Evolutionary conservation across 164 flowering plant genomes (phyloP), one percentile per base, ranked within the genome.

Genomic region (Berberis vulgaris): DNA sequence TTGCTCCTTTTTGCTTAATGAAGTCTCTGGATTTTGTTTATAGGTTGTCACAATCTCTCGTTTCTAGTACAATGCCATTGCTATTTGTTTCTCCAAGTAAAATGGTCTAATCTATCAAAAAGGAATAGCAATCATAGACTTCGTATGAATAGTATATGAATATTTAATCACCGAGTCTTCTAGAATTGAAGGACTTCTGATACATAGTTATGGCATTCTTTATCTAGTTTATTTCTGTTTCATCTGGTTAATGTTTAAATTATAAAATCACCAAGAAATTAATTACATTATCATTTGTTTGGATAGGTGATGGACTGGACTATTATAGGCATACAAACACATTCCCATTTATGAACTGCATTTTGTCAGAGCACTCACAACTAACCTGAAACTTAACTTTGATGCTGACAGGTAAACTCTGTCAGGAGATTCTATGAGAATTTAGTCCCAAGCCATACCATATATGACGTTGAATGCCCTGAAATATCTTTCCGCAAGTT

Each of bases 341-440:
- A 12, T 10, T 2, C 41, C 1, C 1, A 57, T 12, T 41, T 5
- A 39, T 6, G 13, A 1, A 5, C 2, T 41, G 12, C 1, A 5
- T 5, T 7, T 59, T 45, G 49, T 26, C 45, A 5, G 11, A 49
- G 42, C 43, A 2, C 5, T 41, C 52, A 13, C 2, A 3, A 56
- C 41, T 44, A 53, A 43, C 59, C 8, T 67, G 52, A 63, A 6
- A 38, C 52, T 46, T 67, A 49, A 38, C 41, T 65, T 52, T 63
- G 59, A 46, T 70, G 43, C 58, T 79, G 72, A 68, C 87, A 95
- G 99, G 82, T 91, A 71, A 82, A 88, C 62, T 69, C 73, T 73
- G 88, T 91, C 4, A 78, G 99, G 76, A 75, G 73, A 66, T 91
- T 95, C 72, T 95, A 91, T 59, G 97, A 95, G 80, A 91, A 91